Base-by-base conservation (phyloP, 179 eudicot genomes). In the Actinidia chinensis region DNA sequence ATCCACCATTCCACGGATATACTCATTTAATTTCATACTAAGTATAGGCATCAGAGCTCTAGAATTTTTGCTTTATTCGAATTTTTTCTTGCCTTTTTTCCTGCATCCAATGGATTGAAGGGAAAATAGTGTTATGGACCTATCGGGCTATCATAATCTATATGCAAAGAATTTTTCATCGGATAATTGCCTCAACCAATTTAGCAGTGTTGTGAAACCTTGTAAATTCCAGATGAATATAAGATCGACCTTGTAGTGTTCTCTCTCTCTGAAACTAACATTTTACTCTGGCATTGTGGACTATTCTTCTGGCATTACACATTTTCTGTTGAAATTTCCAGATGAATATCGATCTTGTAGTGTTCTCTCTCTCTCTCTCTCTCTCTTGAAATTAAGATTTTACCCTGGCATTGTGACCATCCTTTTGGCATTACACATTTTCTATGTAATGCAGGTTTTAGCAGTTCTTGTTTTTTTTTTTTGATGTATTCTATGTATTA, bases 1-100 rank as follows among this genome's bases (percentile, higher is more conserved):
- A 14, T 72, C 61, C 61, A 25, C 44, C 73, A 72, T 72, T 72
- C 44, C 5, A 6, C 8, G 43, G 75, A 72, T 51, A 18, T 71
- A 18, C 33, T 18, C 60, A 52, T 52, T 70, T 28, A 17, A 25
- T 25, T 50, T 52, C 14, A 36, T 51, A 22, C 61, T 40, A 72
- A 23, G 59, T 15, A 22, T 68, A 68, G 59, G 59, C 59, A 70
- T 70, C 36, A 13, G 17, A 22, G 1, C 23, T 28, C 33, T 28
- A 28, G 1, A 28, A 28, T 28, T 28, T 1, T 28, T 28, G 33
- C 33, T 28, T 28, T 28, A 28, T 28, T 48, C 42, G 8, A 22
- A 12, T 40, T 1, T 10, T 74, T 74, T 22, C 67, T 56, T 59
- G 68, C 42, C 40, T 43, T 43, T 72, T n/a, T 28, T 36, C 3